Base-by-base conservation (phyloP, 164 flowering plant genomes). In the Berberis vulgaris region DNA sequence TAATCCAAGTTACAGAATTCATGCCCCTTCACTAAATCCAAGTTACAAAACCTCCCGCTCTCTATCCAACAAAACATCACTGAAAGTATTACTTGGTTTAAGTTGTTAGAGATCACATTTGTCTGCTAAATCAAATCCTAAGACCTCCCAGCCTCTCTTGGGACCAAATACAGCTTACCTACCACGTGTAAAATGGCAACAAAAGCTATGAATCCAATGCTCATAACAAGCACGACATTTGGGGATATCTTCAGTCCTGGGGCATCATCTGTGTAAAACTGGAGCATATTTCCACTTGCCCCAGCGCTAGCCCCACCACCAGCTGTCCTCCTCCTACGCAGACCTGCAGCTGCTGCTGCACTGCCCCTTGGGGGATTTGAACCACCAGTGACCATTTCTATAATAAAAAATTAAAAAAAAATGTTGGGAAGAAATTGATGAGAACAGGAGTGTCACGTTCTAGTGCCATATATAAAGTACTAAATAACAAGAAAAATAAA, bases 121-220 rank as follows among this genome's bases (percentile, higher is more conserved):
- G 26, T 26, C 26, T 26, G 0, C 26, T 26, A 26, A 26, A 26
- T 26, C 26, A 26, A 26, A 26, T 26, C 26, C 0, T 26, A 26
- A 45, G 69, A 49, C 63, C 59, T 50, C 57, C 58, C 57, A 26
- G 78, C 72, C 67, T 83, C 80, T 56, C 68, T 73, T 6, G 81
- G 83, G 39, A 79, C 89, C 45, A 83, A 75, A 71, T 84, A 85
- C 3, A 87, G 80, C 75, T 87, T 87, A 13, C 94, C 90, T 74
- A 84, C 69, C 66, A 85, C 94, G 74, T 87, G 94, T 50, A 87
- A 87, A 49, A 82, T 57, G 12, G 90, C 88, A 44, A 85, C 94
- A 70, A 85, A 85, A 1, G 86, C 94, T 50, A 85, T 87, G 74
- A 87, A 87, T n/a, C 91, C 89, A 43, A 86, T 84, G 82, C 95